phyloP scores from a whole-genome alignment of 148 eudicot genomes.

The Persicaria tinctoria region DNA sequence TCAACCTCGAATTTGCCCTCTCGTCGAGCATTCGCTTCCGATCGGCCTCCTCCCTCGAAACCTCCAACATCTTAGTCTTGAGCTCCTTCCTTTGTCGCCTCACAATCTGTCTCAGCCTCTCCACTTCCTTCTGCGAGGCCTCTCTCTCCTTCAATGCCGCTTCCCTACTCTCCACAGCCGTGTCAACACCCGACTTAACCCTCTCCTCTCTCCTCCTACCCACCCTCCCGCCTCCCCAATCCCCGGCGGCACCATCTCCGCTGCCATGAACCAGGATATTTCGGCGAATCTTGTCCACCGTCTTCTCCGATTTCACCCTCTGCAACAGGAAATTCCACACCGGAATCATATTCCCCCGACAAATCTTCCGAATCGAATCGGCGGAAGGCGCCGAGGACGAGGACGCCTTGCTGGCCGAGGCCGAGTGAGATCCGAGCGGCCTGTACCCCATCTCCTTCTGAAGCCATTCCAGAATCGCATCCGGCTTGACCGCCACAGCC shows the following conservation, averaged over 20 bases:
- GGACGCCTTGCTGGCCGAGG: conserved; percentile 42
- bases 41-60: conserved; percentile 85
- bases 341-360: conserved; percentile 95
- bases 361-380: conserved; percentile 66
- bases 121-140: conserved; percentile 86
- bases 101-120: conserved; percentile 75
- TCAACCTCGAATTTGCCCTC: conserved; percentile 76
- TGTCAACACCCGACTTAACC: conserved; percentile 20
- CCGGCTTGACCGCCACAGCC: conserved; percentile 47
- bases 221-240: conserved; percentile 18
- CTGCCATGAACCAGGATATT: conserved; percentile 59
- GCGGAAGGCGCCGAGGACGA: conserved; percentile 29
- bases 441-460: conserved; percentile 91
- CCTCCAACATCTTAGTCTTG: conserved; percentile 85
- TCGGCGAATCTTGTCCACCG: conserved; percentile 53
- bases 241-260: conserved; percentile 6
- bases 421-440: conserved; percentile 44
- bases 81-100: conserved; percentile 85
- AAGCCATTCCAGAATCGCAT: conserved; percentile 82
- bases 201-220: conserved; percentile 33
- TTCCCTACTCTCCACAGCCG: conserved; percentile 39
- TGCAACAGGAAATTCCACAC: conserved; percentile 72
- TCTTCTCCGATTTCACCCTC: conserved; percentile 93
- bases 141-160: conserved; percentile 71
- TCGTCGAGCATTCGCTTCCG: conserved; percentile 96